Percentiles rank a stretch among this genome's conserved stretches.
phyloP scores from a whole-genome alignment of 2,329 filamentous ascomycete genomes.

The Diaporthe sp. region DNA sequence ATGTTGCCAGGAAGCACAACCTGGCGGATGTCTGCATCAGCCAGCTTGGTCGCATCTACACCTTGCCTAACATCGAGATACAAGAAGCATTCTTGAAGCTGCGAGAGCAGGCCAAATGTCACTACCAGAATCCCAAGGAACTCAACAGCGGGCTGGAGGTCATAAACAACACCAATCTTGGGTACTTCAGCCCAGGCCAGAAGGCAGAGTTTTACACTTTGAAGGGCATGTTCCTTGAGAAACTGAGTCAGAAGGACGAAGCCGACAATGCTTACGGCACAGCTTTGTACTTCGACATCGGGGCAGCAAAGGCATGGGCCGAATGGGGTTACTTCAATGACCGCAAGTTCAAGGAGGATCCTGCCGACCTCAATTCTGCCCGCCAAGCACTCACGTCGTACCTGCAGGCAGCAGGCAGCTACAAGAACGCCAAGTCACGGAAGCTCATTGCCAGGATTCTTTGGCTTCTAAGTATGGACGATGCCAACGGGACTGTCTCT shows the following conservation, averaged over 20 bases:
- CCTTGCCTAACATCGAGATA: constrained; percentile 98
- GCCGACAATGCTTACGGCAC: constrained; percentile 95
- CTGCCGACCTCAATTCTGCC: constrained; percentile 83
- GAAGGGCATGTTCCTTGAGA: constrained; percentile 99
- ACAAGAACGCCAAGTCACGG: constrained; percentile 96
- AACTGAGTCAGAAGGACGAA: constrained; percentile 89
- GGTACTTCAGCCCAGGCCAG: constrained; percentile 95
- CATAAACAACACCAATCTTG: constrained; percentile 99
- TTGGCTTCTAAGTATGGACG: constrained; percentile 95
- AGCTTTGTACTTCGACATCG: constrained; percentile 95
- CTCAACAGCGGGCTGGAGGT: constrained; percentile 94
- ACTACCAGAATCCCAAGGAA: constrained; percentile 96
- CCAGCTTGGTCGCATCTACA: constrained; percentile 97
- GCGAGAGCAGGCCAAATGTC: constrained; percentile 98
- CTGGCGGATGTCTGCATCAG: constrained; percentile 97
- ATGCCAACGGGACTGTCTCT: constrained; percentile 85
- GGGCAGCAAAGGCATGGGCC: constrained; percentile 96
- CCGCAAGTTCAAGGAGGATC: constrained; percentile 92
- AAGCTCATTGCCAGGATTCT: constrained; percentile 94
- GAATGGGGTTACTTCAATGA: constrained; percentile 99
- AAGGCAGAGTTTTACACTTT: constrained; percentile 99
- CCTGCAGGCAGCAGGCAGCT: constrained; percentile 93
- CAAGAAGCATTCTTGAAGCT: constrained; percentile 99
- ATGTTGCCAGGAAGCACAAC: constrained; percentile 96
- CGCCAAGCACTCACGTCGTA: constrained; percentile 96